A percentile compares a stretch with the other conserved stretches of the same genome.
These are phyloP conservation scores for Saccharum hybrid DNA, from an alignment of 202 grass and related monocot species.

Conservation along the genomic window DNA sequence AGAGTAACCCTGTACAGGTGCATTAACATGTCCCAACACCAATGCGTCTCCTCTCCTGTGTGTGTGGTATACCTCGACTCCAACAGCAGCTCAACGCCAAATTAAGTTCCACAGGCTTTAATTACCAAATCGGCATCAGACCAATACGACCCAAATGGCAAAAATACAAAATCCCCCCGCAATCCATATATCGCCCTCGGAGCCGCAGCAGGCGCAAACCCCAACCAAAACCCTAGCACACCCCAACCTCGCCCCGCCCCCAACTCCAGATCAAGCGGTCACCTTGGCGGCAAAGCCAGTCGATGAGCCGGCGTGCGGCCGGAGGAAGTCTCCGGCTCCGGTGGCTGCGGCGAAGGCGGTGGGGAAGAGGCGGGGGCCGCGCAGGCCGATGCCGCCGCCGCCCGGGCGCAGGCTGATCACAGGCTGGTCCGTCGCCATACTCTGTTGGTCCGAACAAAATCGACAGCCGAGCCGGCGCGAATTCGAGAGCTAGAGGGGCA, in stretches of 20 bases:
- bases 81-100: constrained; percentile 7
- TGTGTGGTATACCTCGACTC: background rate
- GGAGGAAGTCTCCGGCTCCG: constrained; percentile 38
- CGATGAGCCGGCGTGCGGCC: constrained; percentile 41
- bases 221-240: constrained; percentile 7
- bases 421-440: constrained; percentile 75
- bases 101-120: constrained; percentile 13
- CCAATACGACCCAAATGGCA: background rate
- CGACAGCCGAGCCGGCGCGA: constrained; percentile 10
- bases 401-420: constrained; percentile 87
- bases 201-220: background rate
- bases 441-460: constrained; percentile 6
- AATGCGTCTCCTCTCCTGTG: background rate
- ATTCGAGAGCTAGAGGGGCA: background rate
- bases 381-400: constrained; percentile 62
- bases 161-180: background rate
- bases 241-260: background rate
- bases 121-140: background rate
- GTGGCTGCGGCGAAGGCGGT: constrained; percentile 43
- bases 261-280: constrained; percentile 11
- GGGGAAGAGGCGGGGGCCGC: constrained; percentile 53
- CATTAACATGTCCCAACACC: background rate
- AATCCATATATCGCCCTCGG: background rate
- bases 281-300: constrained; percentile 48
- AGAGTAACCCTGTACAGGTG: background rate